Evolutionary conservation across 805 yeast species (phyloP).

Genomic region (Blastobotrys mokoenaii): DNA sequence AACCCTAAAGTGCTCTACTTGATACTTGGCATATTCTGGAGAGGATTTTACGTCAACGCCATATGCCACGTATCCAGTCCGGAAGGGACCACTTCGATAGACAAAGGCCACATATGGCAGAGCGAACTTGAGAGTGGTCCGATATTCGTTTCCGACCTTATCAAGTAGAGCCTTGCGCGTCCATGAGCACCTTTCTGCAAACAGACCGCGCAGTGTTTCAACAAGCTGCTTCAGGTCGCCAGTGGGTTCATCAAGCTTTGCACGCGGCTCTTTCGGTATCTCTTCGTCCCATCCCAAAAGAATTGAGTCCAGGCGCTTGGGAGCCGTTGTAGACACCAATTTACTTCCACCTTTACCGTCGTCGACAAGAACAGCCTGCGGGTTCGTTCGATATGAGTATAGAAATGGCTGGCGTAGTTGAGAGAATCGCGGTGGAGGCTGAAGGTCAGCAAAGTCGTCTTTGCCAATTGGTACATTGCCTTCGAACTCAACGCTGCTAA

Average conservation of each 20-base stretch:
- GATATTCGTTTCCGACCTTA: slow-evolving; percentile 22
- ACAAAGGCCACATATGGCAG: slow-evolving; percentile 78
- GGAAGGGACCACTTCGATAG: slow-evolving; percentile 89
- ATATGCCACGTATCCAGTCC: slow-evolving; percentile 70
- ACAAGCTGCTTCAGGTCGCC: slow-evolving; percentile 27
- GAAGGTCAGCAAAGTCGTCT: slow-evolving; percentile 46
- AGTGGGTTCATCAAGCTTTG: slow-evolving; percentile 39
- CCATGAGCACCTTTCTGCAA: slow-evolving; percentile 76
- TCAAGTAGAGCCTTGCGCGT: slow-evolving; percentile 53
- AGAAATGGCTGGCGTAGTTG: slow-evolving; percentile 67
- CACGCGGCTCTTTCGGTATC: slow-evolving; percentile 25
- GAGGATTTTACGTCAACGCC: slow-evolving; percentile 71
- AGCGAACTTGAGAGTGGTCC: slow-evolving; percentile 55
- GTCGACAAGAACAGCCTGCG: slow-evolving; percentile 44
- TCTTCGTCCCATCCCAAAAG: slow-evolving; percentile 29
- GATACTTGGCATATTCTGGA: slow-evolving; percentile 50
- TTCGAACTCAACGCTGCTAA: slow-evolving; percentile 32
- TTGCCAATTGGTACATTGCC: slow-evolving; percentile 13
- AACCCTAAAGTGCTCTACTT: slow-evolving; percentile 76
- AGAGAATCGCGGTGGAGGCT: slow-evolving; percentile 84
- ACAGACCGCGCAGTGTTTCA: slow-evolving; percentile 35
- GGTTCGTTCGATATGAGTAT: slow-evolving; percentile 71
- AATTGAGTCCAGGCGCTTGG: slow-evolving; percentile 26
- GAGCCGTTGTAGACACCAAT: slow-evolving; percentile 26
- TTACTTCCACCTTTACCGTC: slow-evolving; percentile 39